Conservation (phyloP, 176 grass and related monocot genomes). For the Poa annua region DNA sequence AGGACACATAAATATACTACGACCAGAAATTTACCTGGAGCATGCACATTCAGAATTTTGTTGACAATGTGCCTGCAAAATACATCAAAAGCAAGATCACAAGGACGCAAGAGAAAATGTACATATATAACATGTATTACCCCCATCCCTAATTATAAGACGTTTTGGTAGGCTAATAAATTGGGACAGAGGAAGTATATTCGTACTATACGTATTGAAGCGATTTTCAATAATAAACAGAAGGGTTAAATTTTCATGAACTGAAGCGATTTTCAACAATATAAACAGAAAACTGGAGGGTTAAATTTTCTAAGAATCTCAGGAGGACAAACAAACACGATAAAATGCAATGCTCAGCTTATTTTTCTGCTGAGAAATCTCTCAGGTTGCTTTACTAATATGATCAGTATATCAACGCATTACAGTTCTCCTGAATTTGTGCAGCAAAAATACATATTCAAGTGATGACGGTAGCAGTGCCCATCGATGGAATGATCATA, state of each 20-base stretch:
- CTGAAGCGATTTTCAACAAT: neutral
- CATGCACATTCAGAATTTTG: slow-evolving; percentile 85
- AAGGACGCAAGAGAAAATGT: neutral
- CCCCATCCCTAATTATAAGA: too few relatives aligned
- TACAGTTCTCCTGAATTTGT: neutral
- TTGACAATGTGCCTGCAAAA: slow-evolving; percentile 88
- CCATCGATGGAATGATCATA: neutral
- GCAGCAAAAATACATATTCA: slow-evolving; percentile 3
- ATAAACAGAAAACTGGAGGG: neutral
- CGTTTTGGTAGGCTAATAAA: too few relatives aligned
- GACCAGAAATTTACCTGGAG: slow-evolving; percentile 59
- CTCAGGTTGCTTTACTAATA: neutral
- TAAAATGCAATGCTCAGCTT: neutral
- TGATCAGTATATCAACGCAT: neutral
- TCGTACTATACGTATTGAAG: neutral
- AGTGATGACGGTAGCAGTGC: neutral
- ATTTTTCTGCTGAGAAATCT: neutral
- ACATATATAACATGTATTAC: neutral
- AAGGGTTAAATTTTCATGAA: neutral
- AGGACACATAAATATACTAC: slow-evolving; percentile 21
- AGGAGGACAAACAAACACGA: slow-evolving; percentile 16
- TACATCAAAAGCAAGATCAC: slow-evolving; percentile 29
- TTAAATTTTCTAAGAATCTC: neutral
- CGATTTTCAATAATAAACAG: neutral
- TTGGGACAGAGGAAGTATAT: neutral